A percentile compares a stretch with the other conserved stretches of the same genome.
These are phyloP conservation scores for Irineochytrium annulatum DNA, from an alignment of 192 early-diverging fungal genomes.

Conservation along the genomic window DNA sequence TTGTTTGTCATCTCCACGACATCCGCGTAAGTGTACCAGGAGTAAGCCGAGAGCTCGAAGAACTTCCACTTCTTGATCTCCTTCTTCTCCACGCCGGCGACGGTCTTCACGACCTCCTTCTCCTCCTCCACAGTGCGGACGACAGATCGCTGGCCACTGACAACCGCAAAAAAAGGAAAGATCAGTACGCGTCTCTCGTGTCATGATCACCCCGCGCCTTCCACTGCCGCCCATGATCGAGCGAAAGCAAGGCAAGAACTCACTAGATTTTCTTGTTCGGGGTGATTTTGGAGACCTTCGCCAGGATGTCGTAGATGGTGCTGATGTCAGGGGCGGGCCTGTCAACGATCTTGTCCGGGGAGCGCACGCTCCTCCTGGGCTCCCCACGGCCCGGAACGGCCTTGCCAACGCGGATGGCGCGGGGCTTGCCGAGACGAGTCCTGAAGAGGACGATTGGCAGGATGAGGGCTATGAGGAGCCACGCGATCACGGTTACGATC, in stretches of 20 bases:
- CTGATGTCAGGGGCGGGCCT: neutral
- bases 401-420: conserved; percentile 17
- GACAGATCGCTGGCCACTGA: conserved; percentile 70
- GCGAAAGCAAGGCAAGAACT: no score
- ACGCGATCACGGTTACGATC: conserved; percentile 11
- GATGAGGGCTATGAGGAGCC: conserved; percentile 28
- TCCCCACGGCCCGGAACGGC: neutral
- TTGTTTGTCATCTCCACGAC: conserved; percentile 41
- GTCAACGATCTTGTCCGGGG: neutral
- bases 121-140: conserved; percentile 67
- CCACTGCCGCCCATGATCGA: no score
- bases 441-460: conserved; percentile 29
- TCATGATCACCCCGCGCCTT: no score
- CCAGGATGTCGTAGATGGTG: conserved; percentile 21
- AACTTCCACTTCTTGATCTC: conserved; percentile 81
- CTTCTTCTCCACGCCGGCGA: conserved; percentile 48
- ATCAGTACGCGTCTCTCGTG: no score
- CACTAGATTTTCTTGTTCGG: conserved; percentile 6
- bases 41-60: conserved; percentile 73
- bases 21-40: conserved; percentile 77
- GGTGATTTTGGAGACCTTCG: conserved; percentile 1
- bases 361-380: neutral
- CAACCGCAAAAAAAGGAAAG: no score
- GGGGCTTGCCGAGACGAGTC: conserved; percentile 22
- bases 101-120: conserved; percentile 61